phyloP scores from a whole-genome alignment of 441 rosid species.

The Brassica balearica region DNA sequence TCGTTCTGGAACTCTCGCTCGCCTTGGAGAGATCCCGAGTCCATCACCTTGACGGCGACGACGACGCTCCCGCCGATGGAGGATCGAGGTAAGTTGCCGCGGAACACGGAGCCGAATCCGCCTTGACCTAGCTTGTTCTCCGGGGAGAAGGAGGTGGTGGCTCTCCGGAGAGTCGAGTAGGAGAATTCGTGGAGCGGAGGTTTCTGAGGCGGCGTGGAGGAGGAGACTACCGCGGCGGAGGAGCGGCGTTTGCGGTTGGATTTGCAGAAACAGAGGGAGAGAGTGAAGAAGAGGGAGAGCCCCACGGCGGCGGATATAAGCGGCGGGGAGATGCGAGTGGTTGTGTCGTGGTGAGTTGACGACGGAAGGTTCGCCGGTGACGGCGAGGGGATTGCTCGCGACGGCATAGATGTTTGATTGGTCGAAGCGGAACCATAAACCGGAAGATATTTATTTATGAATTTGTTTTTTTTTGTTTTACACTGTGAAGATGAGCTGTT shows the following conservation, averaged over 20 bases:
- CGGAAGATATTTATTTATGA: background rate
- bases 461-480: background rate
- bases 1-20: conserved; percentile 96
- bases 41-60: conserved; percentile 85
- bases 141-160: conserved; percentile 73
- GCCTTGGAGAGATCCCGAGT: conserved; percentile 86
- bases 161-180: conserved; percentile 74
- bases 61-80: conserved; percentile 33
- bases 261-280: conserved; percentile 69
- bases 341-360: conserved; percentile 13
- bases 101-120: conserved; percentile 89
- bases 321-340: conserved; percentile 48
- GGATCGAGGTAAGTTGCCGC: conserved; percentile 53
- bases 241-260: conserved; percentile 61
- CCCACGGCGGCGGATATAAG: conserved; percentile 51
- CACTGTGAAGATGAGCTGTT: conserved; percentile 26
- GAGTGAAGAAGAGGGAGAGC: conserved; percentile 66
- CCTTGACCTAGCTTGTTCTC: conserved; percentile 84
- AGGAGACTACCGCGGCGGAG: conserved; percentile 17
- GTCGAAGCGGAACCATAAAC: conserved; percentile 7
- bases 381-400: conserved; percentile 49
- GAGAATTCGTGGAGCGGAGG: conserved; percentile 77
- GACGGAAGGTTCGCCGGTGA: conserved; percentile 31
- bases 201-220: conserved; percentile 60
- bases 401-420: conserved; percentile 44